These are phyloP conservation scores for Aspergillus quadrilineatus DNA, from an alignment of 2,329 filamentous ascomycete genomes.

Conservation along the genomic window DNA sequence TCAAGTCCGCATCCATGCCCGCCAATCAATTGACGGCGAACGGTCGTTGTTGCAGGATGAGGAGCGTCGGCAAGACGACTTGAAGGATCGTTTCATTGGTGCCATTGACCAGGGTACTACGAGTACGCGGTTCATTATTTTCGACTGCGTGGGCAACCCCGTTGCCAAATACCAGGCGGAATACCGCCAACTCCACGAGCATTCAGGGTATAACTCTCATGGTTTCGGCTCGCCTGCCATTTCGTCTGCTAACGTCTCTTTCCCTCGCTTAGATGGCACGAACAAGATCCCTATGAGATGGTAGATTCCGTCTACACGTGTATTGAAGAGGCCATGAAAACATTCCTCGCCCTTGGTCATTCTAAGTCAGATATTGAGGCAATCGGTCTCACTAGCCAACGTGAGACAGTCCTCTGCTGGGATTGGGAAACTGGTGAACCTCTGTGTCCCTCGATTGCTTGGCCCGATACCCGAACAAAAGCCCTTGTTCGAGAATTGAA, in stretches of 20 bases:
- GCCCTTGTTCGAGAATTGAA: constrained; percentile 76
- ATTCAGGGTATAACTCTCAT: constrained; percentile 68
- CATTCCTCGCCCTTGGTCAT: constrained; percentile 70
- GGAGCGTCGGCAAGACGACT: constrained; percentile 28
- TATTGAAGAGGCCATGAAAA: constrained; percentile 71
- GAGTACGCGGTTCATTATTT: constrained; percentile 85
- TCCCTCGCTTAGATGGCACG: constrained; percentile 68
- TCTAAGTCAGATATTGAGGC: constrained; percentile 67
- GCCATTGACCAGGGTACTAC: constrained; percentile 91
- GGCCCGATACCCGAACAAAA: constrained; percentile 82
- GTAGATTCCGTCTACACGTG: constrained; percentile 73
- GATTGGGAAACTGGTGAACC: constrained; percentile 76
- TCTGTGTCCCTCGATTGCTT: constrained; percentile 81
- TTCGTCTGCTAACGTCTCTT: background rate
- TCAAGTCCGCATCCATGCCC: constrained; percentile 28
- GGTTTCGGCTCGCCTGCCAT: background rate
- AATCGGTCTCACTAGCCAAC: constrained; percentile 85
- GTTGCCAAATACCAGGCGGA: constrained; percentile 83
- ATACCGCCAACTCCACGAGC: constrained; percentile 79
- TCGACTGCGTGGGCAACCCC: constrained; percentile 74
- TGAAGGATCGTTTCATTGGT: constrained; percentile 64
- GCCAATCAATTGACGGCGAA: constrained; percentile 34
- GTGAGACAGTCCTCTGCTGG: constrained; percentile 85
- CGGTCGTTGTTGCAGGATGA: constrained; percentile 39
- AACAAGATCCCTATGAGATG: constrained; percentile 79